Evolutionary conservation across 140 eudicot species (phyloP), one percentile per base, ranked within the genome.

Genomic region (Erigeron philadelphicus): DNA sequence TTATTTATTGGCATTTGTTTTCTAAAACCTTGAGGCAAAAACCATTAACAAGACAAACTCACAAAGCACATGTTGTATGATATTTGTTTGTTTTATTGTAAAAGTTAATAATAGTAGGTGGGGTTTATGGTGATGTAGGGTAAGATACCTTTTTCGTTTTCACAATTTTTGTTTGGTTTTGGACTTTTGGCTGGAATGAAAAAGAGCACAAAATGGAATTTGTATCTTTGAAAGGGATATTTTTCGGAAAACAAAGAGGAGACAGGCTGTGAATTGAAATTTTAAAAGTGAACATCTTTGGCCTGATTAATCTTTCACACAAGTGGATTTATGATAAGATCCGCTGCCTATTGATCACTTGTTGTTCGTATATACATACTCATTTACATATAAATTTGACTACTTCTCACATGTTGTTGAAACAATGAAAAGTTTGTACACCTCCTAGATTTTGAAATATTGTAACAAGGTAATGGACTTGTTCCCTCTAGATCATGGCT

Each of bases 181-280:
- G 11, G n/a, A 9, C 52, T 10, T 46, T 46, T 46, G 11, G 52
- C 11, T 13, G 52, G 11, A 11, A 46, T 11, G 55, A 50, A 50
- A 50, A 50, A n/a, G 57, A 50, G 16, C 57, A 50, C 9, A 50
- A 50, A 50, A 50, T 50, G 57, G 57, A 50, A 50, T 50, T 50
- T n/a, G 55, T 49, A 49, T 50, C 16, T 13, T 1, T 50, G 16
- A 31, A 31, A 31, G 12, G 19, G 56, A 50, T 7, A n/a, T 2
- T 1, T 7, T 50, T 1, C 57, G 2, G 57, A n/a, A 50, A 50
- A 5, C 15, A 18, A 50, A 50, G 13, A 50, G 6, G 56, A 13
- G 21, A 50, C 57, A 50, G 57, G 18, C 57, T 50, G 57, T 50
- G 57, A 50, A 50, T 50, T 50, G 54, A 31, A 31, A 31, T 1